Percentiles rank a stretch among this genome's conserved stretches.
phyloP scores from a whole-genome alignment of 257 asterid species.

The Nicotiana tomentosiformis region DNA sequence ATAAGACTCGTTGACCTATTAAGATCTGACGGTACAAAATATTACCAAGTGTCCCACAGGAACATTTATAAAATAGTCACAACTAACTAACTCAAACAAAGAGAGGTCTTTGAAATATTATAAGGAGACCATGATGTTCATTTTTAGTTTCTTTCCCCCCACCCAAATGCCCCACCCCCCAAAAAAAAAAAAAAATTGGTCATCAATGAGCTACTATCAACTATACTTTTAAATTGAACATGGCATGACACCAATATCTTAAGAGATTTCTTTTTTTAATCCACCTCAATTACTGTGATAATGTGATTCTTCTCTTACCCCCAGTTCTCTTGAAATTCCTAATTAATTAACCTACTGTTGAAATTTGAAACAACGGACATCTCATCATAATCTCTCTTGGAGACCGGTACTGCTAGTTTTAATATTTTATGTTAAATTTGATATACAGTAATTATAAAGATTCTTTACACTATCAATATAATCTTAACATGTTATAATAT shows the following conservation, averaged over 20 bases:
- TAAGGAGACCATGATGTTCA: not conserved
- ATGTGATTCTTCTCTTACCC: not conserved
- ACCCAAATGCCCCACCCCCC: not conserved
- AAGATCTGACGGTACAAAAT: not conserved
- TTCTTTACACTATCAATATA: not conserved
- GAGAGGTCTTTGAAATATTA: not conserved
- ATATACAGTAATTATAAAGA: too few species aligned
- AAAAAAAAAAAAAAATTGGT: not conserved
- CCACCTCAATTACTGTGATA: slow-evolving; percentile 2
- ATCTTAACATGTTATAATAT: not conserved
- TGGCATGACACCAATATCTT: slow-evolving; percentile 2
- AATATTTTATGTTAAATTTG: not conserved
- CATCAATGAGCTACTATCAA: slow-evolving; percentile 4
- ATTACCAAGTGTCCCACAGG: not conserved
- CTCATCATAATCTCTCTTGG: not conserved
- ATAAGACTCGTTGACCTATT: not conserved
- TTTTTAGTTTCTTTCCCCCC: not conserved
- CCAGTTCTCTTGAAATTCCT: too few species aligned
- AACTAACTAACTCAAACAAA: not conserved
- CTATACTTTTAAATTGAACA: not conserved
- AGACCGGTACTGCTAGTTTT: not conserved
- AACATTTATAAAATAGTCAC: not conserved
- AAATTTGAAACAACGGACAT: not conserved
- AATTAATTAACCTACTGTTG: not conserved
- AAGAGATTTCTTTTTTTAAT: not conserved